These are phyloP conservation scores for Borealophlyctis nickersoniae DNA, from an alignment of 192 early-diverging fungal species.

Conservation along the genomic window DNA sequence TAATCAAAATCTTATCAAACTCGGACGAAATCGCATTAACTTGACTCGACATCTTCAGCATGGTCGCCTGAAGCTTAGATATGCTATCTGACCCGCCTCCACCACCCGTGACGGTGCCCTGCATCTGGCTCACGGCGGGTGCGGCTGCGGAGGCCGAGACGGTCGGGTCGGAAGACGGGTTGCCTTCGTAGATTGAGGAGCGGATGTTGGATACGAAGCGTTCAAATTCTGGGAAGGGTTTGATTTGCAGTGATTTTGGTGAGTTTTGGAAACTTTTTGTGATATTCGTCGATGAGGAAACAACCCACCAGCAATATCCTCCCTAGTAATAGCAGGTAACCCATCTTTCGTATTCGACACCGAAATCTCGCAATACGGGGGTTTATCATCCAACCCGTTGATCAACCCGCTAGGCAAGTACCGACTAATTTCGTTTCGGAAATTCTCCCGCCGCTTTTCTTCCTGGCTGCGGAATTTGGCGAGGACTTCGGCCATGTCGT, in stretches of 20 bases:
- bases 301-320: constrained; percentile 33
- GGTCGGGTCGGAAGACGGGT: constrained; percentile 13
- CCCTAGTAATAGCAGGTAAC: constrained; percentile 33
- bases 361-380: constrained; percentile 38
- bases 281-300: too few relatives aligned
- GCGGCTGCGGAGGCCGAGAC: constrained; percentile 18
- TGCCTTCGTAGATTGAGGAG: constrained; percentile 31
- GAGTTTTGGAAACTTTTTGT: too few relatives aligned
- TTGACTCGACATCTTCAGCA: constrained; percentile 45
- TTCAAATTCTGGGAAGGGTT: constrained; percentile 33
- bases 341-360: constrained; percentile 35
- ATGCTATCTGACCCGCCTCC: too few relatives aligned
- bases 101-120: too few relatives aligned
- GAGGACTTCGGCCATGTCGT: constrained; percentile 41
- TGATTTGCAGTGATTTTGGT: too few relatives aligned
- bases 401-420: constrained; percentile 43
- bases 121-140: too few relatives aligned
- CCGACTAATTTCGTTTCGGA: constrained; percentile 37
- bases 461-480: constrained; percentile 33
- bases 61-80: constrained; percentile 45
- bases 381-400: constrained; percentile 40
- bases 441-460: constrained; percentile 36
- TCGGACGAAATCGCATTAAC: constrained; percentile 36
- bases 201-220: constrained; percentile 37
- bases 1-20: constrained; percentile 39